These are phyloP conservation scores for Pseudopithomyces maydicus DNA, from an alignment of 2,329 filamentous ascomycete genomes.

Conservation along the genomic window DNA sequence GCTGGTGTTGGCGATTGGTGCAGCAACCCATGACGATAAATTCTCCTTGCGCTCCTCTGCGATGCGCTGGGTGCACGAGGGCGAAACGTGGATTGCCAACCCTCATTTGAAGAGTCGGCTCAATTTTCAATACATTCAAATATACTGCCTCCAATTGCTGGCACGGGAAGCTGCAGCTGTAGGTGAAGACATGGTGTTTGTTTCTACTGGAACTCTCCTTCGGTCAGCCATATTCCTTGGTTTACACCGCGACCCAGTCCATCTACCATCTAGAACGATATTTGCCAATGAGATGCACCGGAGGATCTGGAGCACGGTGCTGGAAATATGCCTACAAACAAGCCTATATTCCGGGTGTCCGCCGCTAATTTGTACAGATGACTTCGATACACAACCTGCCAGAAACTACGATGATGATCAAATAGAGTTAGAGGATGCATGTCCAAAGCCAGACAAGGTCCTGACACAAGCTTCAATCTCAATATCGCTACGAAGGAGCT, in stretches of 20 bases:
- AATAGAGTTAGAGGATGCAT: constrained; percentile 32
- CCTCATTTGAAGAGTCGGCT: constrained; percentile 61
- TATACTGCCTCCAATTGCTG: constrained; percentile 45
- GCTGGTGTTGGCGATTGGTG: constrained; percentile 63
- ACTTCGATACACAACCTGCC: constrained; percentile 46
- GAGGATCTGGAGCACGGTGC: constrained; percentile 38
- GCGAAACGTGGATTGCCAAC: constrained; percentile 59
- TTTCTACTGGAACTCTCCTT: constrained; percentile 45
- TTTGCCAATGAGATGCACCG: constrained; percentile 36
- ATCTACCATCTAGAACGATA: constrained; percentile 30
- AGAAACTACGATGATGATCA: constrained; percentile 50
- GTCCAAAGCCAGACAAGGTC: constrained; percentile 27
- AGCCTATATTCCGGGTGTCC: constrained; percentile 44
- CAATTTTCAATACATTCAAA: constrained; percentile 57
- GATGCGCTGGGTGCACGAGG: constrained; percentile 63
- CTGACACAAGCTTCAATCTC: constrained; percentile 45
- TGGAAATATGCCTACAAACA: constrained; percentile 46
- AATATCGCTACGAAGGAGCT: constrained; percentile 43
- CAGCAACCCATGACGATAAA: constrained; percentile 54
- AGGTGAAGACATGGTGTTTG: constrained; percentile 44
- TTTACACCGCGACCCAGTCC: constrained; percentile 46
- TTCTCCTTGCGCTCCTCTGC: constrained; percentile 58
- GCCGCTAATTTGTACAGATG: constrained; percentile 39
- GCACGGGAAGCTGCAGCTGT: constrained; percentile 44
- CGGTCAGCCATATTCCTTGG: constrained; percentile 49